phyloP scores from a whole-genome alignment of 352 stramenopile genomes.

The Phytophthora pistaciae region DNA sequence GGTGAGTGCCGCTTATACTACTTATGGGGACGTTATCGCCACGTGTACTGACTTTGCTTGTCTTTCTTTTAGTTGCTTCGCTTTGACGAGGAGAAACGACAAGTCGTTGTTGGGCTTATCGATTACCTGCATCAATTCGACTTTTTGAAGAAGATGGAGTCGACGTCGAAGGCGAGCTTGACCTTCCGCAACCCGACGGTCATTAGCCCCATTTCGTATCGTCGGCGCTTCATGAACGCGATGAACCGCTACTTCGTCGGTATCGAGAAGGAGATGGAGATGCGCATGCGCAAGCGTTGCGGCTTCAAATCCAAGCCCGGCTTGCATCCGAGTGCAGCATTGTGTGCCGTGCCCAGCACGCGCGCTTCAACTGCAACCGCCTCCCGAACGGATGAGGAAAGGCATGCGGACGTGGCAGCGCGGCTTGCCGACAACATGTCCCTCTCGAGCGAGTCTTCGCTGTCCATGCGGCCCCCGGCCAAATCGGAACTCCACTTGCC shows the following conservation, averaged over 20 bases:
- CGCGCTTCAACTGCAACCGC: slow-evolving; percentile 8
- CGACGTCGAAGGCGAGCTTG: slow-evolving; percentile 85
- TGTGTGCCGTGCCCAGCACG: neutral
- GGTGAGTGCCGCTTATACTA: slow-evolving; percentile 42
- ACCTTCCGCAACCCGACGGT: slow-evolving; percentile 88
- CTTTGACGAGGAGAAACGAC: slow-evolving; percentile 82
- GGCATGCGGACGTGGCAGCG: slow-evolving; percentile 39
- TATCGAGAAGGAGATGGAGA: slow-evolving; percentile 79
- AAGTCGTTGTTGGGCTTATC: slow-evolving; percentile 83
- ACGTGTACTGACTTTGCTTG: slow-evolving; percentile 19
- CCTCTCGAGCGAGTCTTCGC: slow-evolving; percentile 29
- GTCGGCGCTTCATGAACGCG: slow-evolving; percentile 82
- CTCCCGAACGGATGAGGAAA: slow-evolving; percentile 26
- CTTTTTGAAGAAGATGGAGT: slow-evolving; percentile 92
- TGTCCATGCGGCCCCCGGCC: slow-evolving; percentile 10
- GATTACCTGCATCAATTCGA: slow-evolving; percentile 92
- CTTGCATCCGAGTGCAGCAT: slow-evolving; percentile 7
- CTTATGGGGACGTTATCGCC: neutral
- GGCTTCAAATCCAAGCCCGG: slow-evolving; percentile 37
- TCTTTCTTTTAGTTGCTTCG: slow-evolving; percentile 60
- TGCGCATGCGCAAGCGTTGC: slow-evolving; percentile 69
- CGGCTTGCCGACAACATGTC: slow-evolving; percentile 45
- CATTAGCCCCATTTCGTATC: slow-evolving; percentile 85
- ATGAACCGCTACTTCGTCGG: slow-evolving; percentile 87
- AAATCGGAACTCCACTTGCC: slow-evolving; percentile 42